phyloP scores from a whole-genome alignment of 106 monocot species.

The Dioscorea dumetorum region DNA sequence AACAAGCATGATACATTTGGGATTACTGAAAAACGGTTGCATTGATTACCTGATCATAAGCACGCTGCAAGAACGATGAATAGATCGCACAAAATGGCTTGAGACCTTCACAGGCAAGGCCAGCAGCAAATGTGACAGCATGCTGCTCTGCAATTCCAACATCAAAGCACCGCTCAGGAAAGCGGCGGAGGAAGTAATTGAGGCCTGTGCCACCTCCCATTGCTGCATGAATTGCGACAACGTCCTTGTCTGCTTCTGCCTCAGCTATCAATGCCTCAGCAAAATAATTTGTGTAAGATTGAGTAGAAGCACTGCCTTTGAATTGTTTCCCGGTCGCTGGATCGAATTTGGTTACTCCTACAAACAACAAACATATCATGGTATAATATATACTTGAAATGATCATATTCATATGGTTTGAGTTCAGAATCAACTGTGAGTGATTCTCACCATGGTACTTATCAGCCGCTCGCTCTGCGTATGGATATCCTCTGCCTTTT shows the following conservation, averaged over 20 bases:
- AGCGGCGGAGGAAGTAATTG: conserved; percentile 90
- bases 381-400: neutral
- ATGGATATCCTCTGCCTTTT: conserved; percentile 92
- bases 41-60: conserved; percentile 77
- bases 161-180: conserved; percentile 81
- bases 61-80: conserved; percentile 88
- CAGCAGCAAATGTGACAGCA: conserved; percentile 96
- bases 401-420: too few species aligned
- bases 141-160: conserved; percentile 97
- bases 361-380: neutral
- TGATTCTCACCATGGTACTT: conserved; percentile 75
- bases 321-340: conserved; percentile 92
- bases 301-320: conserved; percentile 50
- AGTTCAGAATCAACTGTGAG: too few species aligned
- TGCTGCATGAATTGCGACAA: conserved; percentile 90
- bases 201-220: conserved; percentile 97
- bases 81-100: conserved; percentile 95
- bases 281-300: conserved; percentile 87
- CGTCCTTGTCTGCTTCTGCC: conserved; percentile 72
- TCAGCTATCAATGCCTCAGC: conserved; percentile 91
- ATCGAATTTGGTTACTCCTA: conserved; percentile 87
- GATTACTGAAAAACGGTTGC: too few species aligned
- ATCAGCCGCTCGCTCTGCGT: conserved; percentile 86
- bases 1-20: too few species aligned
- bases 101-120: conserved; percentile 84